phyloP scores from a whole-genome alignment of 2,329 filamentous ascomycete genomes.

The Aureobasidium sp. region DNA sequence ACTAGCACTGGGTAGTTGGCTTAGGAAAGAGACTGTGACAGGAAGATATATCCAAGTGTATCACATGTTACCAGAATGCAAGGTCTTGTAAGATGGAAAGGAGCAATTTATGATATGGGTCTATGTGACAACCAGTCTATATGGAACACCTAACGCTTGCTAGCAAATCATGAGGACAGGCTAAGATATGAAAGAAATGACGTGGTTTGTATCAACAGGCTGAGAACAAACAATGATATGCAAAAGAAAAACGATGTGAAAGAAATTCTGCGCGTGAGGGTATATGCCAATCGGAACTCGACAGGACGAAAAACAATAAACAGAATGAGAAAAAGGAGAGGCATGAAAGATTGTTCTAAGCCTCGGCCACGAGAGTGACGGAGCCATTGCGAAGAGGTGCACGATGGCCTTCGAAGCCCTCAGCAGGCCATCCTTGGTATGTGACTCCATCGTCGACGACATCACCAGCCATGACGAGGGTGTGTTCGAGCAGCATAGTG shows the following conservation, averaged over 20 bases:
- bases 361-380: not conserved
- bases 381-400: slow-evolving; percentile 7
- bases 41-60: too few relatives aligned
- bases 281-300: not conserved
- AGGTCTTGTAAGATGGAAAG: not conserved
- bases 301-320: not conserved
- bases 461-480: slow-evolving; percentile 50
- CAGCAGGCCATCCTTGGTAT: slow-evolving; percentile 50
- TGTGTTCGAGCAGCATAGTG: slow-evolving; percentile 49
- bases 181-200: not conserved
- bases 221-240: not conserved
- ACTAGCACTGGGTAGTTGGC: too few relatives aligned
- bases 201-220: not conserved
- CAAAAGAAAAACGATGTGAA: not conserved
- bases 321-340: not conserved
- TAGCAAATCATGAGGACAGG: not conserved
- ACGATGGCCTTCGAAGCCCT: slow-evolving; percentile 26
- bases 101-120: not conserved
- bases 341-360: not conserved
- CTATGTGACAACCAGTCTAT: not conserved
- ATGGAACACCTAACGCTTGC: not conserved
- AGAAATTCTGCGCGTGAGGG: not conserved
- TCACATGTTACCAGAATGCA: not conserved
- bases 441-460: slow-evolving; percentile 43
- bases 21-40: too few relatives aligned